Evolutionary conservation across 225 moss, liverwort and hornwort species (phyloP).

Genomic region (Thuidium tamariscinum): DNA sequence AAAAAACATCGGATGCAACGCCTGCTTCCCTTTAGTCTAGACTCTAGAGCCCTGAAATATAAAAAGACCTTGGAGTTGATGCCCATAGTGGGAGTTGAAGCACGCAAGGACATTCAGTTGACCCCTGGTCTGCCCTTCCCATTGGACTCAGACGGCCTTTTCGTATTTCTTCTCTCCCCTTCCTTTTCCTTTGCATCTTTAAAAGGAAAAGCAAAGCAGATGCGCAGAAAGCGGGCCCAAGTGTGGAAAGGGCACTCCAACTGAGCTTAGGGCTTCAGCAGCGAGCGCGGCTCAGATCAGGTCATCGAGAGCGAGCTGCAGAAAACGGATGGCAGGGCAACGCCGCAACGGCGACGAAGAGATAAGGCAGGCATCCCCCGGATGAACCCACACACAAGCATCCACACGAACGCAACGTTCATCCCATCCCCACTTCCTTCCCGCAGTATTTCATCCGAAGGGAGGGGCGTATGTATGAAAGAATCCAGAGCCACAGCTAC

Average conservation of each 20-base stretch:
- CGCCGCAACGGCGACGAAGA: background rate
- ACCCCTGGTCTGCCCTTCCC: too few species aligned
- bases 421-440: background rate
- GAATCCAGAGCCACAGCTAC: conserved; percentile 32
- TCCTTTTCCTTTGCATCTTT: background rate
- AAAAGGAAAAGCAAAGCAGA: background rate
- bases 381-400: background rate
- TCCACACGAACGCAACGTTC: background rate
- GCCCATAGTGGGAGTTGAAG: too few species aligned
- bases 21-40: too few species aligned
- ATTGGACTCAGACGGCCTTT: too few species aligned
- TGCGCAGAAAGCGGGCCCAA: background rate
- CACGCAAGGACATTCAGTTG: background rate
- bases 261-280: background rate
- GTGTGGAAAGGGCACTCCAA: background rate
- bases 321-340: conserved; percentile 12
- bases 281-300: background rate
- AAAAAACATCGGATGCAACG: too few species aligned
- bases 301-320: background rate
- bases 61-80: background rate
- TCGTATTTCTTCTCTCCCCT: too few species aligned
- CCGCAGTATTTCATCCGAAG: background rate
- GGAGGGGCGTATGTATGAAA: background rate
- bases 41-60: too few species aligned
- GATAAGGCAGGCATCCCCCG: conserved; percentile 9